Conservation (phyloP, 2,329 filamentous ascomycete species). For the Grosmannia huntii region DNA sequence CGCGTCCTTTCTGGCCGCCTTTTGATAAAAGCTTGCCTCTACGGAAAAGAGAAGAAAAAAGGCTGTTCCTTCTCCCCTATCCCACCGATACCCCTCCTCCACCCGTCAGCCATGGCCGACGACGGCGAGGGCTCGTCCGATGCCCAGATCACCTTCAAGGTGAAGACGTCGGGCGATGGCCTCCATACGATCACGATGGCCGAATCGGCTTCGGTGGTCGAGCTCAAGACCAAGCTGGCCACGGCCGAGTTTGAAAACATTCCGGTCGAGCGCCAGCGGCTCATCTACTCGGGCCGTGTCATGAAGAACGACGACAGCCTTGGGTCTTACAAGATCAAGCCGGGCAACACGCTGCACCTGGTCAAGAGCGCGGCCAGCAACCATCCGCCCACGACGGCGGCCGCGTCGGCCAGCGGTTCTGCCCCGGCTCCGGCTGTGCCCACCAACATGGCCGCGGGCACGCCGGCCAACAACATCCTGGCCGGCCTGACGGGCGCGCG, state of each 20-base stretch:
- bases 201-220: slow-evolving; percentile 61
- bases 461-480: slow-evolving; percentile 70
- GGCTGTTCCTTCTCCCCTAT: not conserved
- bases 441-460: slow-evolving; percentile 66
- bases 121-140: slow-evolving; percentile 48
- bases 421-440: slow-evolving; percentile 49
- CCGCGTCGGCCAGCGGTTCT: slow-evolving; percentile 11
- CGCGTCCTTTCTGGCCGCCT: not conserved
- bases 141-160: slow-evolving; percentile 81
- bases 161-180: slow-evolving; percentile 90
- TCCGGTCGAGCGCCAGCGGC: slow-evolving; percentile 73
- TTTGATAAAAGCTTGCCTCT: not conserved
- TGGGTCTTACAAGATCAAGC: slow-evolving; percentile 83
- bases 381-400: slow-evolving; percentile 27
- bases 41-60: not conserved
- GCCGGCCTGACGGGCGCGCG: slow-evolving; percentile 84
- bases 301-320: slow-evolving; percentile 89
- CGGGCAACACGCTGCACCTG: slow-evolving; percentile 88
- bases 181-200: slow-evolving; percentile 65
- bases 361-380: slow-evolving; percentile 96
- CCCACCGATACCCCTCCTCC: not conserved
- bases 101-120: slow-evolving; percentile 44
- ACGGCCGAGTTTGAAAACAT: slow-evolving; percentile 73
- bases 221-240: slow-evolving; percentile 83
- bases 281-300: slow-evolving; percentile 95